A percentile compares a stretch with the other conserved stretches of the same genome.
phyloP scores from a whole-genome alignment of 495 filamentous ascomycete species.

The Neurospora tetrasperma region DNA sequence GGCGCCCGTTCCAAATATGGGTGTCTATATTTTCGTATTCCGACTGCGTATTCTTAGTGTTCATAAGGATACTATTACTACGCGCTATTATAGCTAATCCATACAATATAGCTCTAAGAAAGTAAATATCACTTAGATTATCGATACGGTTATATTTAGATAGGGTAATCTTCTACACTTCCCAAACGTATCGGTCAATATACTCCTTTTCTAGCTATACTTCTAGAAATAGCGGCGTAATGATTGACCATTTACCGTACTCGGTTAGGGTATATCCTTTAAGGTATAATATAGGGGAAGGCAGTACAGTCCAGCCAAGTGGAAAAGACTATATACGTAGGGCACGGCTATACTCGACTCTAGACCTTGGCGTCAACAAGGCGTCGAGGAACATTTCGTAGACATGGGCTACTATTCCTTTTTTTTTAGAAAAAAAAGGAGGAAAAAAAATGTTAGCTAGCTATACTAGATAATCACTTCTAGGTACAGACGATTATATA shows the following conservation, averaged over 20 bases:
- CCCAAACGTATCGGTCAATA: not conserved
- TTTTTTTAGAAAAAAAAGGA: too few species aligned
- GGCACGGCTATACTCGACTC: not conserved
- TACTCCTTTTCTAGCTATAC: not conserved
- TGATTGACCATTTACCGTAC: not conserved
- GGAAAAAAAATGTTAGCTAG: too few species aligned
- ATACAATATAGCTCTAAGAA: not conserved
- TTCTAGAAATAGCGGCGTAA: not conserved
- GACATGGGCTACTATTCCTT: not conserved
- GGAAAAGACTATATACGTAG: not conserved
- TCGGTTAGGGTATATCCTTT: not conserved
- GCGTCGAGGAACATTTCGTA: not conserved
- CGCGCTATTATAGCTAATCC: not conserved
- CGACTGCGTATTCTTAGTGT: not conserved
- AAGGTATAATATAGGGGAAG: not conserved
- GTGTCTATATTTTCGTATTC: not conserved
- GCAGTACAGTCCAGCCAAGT: not conserved
- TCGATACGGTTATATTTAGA: not conserved
- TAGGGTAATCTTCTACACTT: not conserved
- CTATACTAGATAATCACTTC: too few species aligned
- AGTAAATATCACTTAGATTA: not conserved
- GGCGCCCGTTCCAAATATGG: not conserved
- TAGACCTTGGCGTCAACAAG: not conserved
- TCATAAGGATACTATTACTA: not conserved
- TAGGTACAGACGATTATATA: too few species aligned